A percentile compares a stretch with the other conserved stretches of the same genome.
phyloP scores from a whole-genome alignment of 768 basidiomycete genomes.

The Lentinula edodes region DNA sequence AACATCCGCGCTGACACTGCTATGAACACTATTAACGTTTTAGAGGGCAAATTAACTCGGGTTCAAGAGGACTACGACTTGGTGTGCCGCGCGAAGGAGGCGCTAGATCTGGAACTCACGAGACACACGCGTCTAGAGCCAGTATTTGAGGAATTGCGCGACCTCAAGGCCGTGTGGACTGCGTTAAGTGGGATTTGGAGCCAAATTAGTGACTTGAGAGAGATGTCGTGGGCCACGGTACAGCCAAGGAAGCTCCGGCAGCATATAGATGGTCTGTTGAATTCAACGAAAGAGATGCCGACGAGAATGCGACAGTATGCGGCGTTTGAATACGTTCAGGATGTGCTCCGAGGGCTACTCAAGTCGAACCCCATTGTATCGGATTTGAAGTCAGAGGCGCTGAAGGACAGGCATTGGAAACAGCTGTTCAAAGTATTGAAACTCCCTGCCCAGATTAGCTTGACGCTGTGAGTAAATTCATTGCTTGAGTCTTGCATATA shows the following conservation, averaged over 20 bases:
- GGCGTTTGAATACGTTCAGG: conserved; percentile 97
- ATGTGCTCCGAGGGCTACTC: conserved; percentile 75
- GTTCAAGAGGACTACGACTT: conserved; percentile 95
- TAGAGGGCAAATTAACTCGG: conserved; percentile 84
- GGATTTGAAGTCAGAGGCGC: conserved; percentile 93
- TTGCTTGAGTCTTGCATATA: background rate
- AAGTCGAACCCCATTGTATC: conserved; percentile 89
- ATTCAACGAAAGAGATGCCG: conserved; percentile 98
- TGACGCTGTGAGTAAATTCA: conserved; percentile 53
- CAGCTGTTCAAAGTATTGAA: conserved; percentile 88
- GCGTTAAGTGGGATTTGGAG: conserved; percentile 97
- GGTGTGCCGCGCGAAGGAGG: conserved; percentile 94
- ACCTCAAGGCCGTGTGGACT: conserved; percentile 98
- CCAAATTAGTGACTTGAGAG: conserved; percentile 84
- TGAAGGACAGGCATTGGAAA: conserved; percentile 98
- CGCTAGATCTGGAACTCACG: conserved; percentile 86
- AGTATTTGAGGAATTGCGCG: conserved; percentile 90
- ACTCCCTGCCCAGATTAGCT: conserved; percentile 67
- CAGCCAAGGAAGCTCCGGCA: conserved; percentile 94
- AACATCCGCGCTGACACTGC: conserved; percentile 94
- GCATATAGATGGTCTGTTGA: conserved; percentile 84
- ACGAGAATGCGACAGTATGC: conserved; percentile 98
- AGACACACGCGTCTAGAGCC: conserved; percentile 90
- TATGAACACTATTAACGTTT: conserved; percentile 93
- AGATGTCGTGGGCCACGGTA: conserved; percentile 86